Conservation (phyloP, 129 eudicot genomes). For the Silybum marianum region DNA sequence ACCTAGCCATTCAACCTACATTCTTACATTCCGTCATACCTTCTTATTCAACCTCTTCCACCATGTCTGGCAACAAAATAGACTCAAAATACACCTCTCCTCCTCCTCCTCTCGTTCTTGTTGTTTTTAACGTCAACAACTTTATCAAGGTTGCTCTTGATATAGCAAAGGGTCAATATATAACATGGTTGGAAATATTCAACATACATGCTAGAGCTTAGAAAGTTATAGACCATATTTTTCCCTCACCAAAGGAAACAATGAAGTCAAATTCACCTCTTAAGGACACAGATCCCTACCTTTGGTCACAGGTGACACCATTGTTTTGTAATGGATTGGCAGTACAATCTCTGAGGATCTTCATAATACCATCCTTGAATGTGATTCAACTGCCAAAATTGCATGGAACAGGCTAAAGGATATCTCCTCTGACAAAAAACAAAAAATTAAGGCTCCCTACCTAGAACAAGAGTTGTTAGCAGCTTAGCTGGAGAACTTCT, state of each 20-base stretch:
- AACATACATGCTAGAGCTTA: background rate
- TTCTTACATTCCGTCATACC: too few species aligned
- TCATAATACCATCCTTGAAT: background rate
- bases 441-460: background rate
- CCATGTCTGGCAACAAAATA: too few species aligned
- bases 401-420: background rate
- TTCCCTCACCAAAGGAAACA: background rate
- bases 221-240: background rate
- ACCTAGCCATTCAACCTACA: too few species aligned
- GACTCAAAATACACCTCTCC: too few species aligned
- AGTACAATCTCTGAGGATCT: background rate
- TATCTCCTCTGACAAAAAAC: background rate
- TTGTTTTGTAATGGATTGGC: background rate
- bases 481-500: background rate
- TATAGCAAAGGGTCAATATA: background rate
- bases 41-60: too few species aligned
- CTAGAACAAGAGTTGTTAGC: background rate
- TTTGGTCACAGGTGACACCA: background rate
- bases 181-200: background rate
- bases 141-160: background rate
- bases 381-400: background rate
- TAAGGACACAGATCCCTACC: background rate
- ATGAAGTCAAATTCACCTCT: background rate
- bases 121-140: background rate
- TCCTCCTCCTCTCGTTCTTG: background rate